These are phyloP conservation scores for Anethum foeniculum DNA, from an alignment of 140 eudicot species.

Conservation along the genomic window DNA sequence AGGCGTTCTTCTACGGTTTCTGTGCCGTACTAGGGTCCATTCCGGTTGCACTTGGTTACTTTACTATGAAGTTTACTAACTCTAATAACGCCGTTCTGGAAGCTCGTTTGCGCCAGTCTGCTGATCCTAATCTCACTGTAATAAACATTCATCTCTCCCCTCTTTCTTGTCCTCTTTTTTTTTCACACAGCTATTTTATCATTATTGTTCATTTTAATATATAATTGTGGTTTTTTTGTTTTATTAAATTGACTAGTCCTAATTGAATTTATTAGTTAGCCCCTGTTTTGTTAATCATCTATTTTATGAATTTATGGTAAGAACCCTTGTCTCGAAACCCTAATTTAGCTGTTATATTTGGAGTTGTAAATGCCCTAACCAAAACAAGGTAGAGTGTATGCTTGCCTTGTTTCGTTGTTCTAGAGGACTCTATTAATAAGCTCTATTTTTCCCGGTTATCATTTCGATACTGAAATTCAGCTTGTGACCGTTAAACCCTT, in stretches of 20 bases:
- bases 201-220: background rate
- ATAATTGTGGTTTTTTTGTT: background rate
- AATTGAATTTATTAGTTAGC: background rate
- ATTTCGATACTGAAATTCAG: background rate
- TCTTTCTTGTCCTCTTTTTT: background rate
- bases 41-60: slow-evolving; percentile 76
- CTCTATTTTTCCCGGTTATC: background rate
- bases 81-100: slow-evolving; percentile 51
- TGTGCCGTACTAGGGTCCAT: slow-evolving; percentile 72
- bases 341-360: background rate
- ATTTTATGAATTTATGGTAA: background rate
- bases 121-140: slow-evolving; percentile 76
- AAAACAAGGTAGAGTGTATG: background rate
- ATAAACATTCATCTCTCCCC: background rate
- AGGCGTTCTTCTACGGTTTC: slow-evolving; percentile 76
- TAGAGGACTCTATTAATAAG: background rate
- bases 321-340: background rate
- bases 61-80: slow-evolving; percentile 70
- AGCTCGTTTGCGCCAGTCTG: slow-evolving; percentile 62
- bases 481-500: background rate
- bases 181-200: background rate
- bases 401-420: background rate
- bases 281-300: background rate
- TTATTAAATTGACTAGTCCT: background rate
- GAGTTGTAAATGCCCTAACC: background rate